phyloP scores from a whole-genome alignment of 2,329 filamentous ascomycete genomes.

The Phaeoacremonium minimum region DNA sequence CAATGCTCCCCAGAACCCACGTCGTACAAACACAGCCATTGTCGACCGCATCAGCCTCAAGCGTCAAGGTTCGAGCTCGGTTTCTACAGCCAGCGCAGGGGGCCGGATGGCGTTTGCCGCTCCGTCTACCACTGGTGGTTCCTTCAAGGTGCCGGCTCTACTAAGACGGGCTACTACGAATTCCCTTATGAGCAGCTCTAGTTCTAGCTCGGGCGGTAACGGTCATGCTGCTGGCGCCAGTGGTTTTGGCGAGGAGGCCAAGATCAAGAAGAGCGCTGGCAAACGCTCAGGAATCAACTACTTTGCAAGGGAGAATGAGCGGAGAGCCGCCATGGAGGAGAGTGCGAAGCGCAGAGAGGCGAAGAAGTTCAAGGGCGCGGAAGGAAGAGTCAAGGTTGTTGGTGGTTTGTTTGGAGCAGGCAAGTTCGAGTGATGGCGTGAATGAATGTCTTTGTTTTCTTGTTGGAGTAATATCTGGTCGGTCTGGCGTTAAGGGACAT shows the following conservation, averaged over 20 bases:
- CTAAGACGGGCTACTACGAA: constrained; percentile 72
- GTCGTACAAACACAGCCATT: constrained; percentile 37
- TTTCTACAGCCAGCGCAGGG: constrained; percentile 19
- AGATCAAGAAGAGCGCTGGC: constrained; percentile 56
- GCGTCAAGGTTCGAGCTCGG: constrained; percentile 37
- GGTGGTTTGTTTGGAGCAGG: constrained; percentile 56
- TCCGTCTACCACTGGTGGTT: constrained; percentile 27
- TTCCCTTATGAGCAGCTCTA: constrained; percentile 33
- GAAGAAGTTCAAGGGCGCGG: constrained; percentile 53
- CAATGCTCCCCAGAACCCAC: constrained; percentile 30
- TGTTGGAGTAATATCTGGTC: background rate
- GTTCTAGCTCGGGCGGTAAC: constrained; percentile 1
- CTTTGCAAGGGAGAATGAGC: constrained; percentile 56
- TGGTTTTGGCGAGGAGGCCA: constrained; percentile 34
- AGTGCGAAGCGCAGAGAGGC: constrained; percentile 54
- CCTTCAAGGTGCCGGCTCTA: constrained; percentile 66
- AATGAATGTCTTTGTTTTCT: background rate
- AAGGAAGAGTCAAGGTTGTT: constrained; percentile 51
- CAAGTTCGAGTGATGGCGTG: constrained; percentile 40
- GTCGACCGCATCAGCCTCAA: constrained; percentile 73
- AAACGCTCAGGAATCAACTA: constrained; percentile 58
- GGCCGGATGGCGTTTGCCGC: constrained; percentile 53
- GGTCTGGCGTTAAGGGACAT: too few species aligned
- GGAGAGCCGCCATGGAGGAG: constrained; percentile 49
- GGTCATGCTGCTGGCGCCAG: background rate